These are phyloP conservation scores for Plasmodium knowlesi DNA, from an alignment of 169 alveolate genomes.

Conservation along the genomic window DNA sequence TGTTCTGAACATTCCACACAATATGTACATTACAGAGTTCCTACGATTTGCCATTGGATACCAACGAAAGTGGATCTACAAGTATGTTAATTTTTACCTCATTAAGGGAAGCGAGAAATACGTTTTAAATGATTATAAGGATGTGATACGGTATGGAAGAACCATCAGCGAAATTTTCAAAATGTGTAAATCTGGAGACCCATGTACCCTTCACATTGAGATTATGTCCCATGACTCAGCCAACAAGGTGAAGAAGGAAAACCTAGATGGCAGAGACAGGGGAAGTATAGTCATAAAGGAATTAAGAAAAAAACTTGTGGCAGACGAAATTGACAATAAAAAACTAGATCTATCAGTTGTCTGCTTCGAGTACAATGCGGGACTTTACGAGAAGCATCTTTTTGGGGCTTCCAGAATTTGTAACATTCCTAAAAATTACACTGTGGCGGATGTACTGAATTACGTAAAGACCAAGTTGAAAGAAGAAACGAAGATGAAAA, in stretches of 20 bases:
- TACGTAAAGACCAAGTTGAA: slow-evolving; percentile 12
- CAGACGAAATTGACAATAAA: slow-evolving; percentile 15
- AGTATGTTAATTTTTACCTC: slow-evolving; percentile 31
- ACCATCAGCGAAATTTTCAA: slow-evolving; percentile 46
- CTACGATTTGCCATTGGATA: slow-evolving; percentile 57
- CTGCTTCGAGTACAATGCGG: slow-evolving; percentile 61
- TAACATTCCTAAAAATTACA: slow-evolving; percentile 54
- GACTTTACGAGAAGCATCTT: slow-evolving; percentile 32
- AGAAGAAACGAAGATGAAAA: slow-evolving; percentile 50
- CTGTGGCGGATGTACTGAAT: slow-evolving; percentile 55
- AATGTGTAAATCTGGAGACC: slow-evolving; percentile 31
- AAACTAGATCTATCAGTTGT: slow-evolving; percentile 9
- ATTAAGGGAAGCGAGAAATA: slow-evolving; percentile 45
- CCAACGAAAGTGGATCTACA: slow-evolving; percentile 74
- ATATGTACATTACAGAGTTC: slow-evolving; percentile 53
- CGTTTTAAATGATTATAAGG: slow-evolving; percentile 18
- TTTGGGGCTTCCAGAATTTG: slow-evolving; percentile 71
- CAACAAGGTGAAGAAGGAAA: background rate
- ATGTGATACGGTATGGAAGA: slow-evolving; percentile 32
- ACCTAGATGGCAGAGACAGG: background rate
- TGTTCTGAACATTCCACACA: slow-evolving; percentile 48
- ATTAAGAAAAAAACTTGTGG: slow-evolving; percentile 8
- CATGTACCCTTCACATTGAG: slow-evolving; percentile 54
- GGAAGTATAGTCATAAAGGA: background rate
- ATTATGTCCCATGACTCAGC: background rate